Evolutionary conservation across 192 early-diverging fungal genomes (phyloP).

Genomic region (Coemansia biformis): DNA sequence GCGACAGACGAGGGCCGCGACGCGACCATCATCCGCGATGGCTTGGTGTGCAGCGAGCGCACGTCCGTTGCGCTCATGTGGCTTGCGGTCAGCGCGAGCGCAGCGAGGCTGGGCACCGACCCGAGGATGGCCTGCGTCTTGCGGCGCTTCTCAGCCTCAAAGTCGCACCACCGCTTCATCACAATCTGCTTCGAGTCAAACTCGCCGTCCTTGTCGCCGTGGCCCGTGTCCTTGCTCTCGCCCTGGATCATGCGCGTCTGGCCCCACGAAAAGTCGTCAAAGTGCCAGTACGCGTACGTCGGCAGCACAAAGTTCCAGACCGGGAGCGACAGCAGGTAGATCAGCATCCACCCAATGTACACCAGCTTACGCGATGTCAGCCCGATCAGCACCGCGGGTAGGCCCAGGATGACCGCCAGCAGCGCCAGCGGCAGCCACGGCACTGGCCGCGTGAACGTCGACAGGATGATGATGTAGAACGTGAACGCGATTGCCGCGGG

Average conservation of each 20-base stretch:
- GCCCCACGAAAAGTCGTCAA: conserved; percentile 86
- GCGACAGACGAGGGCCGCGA: conserved; percentile 20
- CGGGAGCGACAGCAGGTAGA: conserved; percentile 65
- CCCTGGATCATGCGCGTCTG: conserved; percentile 68
- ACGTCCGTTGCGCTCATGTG: conserved; percentile 7
- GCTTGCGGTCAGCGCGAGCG: conserved; percentile 22
- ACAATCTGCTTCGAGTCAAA: conserved; percentile 68
- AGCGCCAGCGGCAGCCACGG: conserved; percentile 61
- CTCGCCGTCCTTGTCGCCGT: conserved; percentile 64
- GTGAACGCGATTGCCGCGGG: conserved; percentile 90
- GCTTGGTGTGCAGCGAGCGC: conserved; percentile 12
- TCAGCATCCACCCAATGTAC: conserved; percentile 80
- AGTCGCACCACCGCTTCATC: conserved; percentile 79
- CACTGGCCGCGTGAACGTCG: conserved; percentile 54
- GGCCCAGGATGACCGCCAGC: conserved; percentile 64
- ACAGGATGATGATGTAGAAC: conserved; percentile 70
- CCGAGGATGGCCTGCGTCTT: conserved; percentile 49
- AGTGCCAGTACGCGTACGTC: conserved; percentile 76
- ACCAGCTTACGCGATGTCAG: conserved; percentile 74
- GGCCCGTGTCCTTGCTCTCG: conserved; percentile 56
- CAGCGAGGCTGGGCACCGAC: conserved; percentile 30
- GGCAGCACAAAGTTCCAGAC: conserved; percentile 82
- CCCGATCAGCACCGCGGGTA: conserved; percentile 73
- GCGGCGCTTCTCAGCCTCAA: conserved; percentile 52
- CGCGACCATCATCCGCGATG: conserved; percentile 17